Conservation (phyloP, 169 alveolate genomes). For the Eimeria sp. region DNA sequence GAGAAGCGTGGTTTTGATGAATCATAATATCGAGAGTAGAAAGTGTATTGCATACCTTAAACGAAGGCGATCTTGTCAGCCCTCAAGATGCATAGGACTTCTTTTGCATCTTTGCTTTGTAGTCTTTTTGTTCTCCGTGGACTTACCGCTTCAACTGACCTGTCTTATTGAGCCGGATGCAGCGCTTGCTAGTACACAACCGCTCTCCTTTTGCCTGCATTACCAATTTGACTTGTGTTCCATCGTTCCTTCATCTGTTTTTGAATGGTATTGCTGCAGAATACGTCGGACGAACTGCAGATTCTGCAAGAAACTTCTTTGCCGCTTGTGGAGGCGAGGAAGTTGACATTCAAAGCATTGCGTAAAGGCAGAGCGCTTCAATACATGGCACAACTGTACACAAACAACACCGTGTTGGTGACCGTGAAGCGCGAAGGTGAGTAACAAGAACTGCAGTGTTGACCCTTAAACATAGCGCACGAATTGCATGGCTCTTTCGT, state of each 20-base stretch:
- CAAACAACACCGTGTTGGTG: conserved; percentile 36
- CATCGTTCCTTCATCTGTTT: neutral
- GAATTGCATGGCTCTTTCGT: neutral
- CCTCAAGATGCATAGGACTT: neutral
- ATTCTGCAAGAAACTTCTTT: conserved; percentile 62
- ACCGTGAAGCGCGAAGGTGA: conserved; percentile 68
- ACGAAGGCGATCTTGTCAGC: neutral
- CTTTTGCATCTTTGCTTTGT: neutral
- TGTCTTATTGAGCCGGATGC: neutral
- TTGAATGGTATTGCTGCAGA: conserved; percentile 3
- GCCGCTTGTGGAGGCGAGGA: conserved; percentile 80
- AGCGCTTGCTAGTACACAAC: neutral
- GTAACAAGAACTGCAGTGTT: neutral
- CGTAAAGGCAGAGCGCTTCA: conserved; percentile 81
- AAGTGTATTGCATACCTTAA: neutral
- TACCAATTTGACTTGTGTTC: neutral
- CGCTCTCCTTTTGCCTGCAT: neutral
- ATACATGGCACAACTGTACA: conserved; percentile 77
- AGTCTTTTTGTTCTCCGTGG: neutral
- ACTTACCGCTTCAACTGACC: neutral
- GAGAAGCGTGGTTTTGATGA: neutral
- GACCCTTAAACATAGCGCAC: neutral
- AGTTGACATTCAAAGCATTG: conserved; percentile 79
- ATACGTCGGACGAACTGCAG: conserved; percentile 49
- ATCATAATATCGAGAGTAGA: neutral